Evolutionary conservation across 1,284 basidiomycete genomes (phyloP).

Genomic region (Moniliophthora roreri): DNA sequence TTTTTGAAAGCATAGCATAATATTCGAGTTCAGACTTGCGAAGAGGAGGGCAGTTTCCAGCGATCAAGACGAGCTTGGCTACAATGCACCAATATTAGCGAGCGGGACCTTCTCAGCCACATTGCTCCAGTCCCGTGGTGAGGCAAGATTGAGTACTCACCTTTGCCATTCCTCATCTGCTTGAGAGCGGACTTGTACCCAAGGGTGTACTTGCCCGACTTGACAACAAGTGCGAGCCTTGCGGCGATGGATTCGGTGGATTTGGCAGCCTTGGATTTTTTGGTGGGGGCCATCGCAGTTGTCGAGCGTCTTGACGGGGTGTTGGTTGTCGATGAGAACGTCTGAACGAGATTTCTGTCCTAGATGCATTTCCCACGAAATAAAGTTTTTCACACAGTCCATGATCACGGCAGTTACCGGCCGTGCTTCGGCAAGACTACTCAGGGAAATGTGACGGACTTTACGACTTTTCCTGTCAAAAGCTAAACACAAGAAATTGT

Average conservation of each 20-base stretch:
- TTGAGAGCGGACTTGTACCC: slow-evolving; percentile 98
- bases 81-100: slow-evolving; percentile 47
- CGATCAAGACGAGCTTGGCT: slow-evolving; percentile 99
- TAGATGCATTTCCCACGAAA: too few species aligned
- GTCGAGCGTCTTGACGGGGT: slow-evolving; percentile 9
- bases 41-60: slow-evolving; percentile 98
- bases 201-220: slow-evolving; percentile 91
- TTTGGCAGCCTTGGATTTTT: slow-evolving; percentile 93
- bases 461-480: too few species aligned
- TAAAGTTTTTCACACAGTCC: too few species aligned
- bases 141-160: slow-evolving; percentile 59
- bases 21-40: slow-evolving; percentile 99
- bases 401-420: too few species aligned
- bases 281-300: slow-evolving; percentile 82
- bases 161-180: slow-evolving; percentile 98
- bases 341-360: neutral
- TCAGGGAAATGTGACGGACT: too few species aligned
- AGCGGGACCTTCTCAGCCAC: slow-evolving; percentile 96
- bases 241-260: slow-evolving; percentile 94
- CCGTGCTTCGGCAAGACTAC: too few species aligned
- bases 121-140: slow-evolving; percentile 87
- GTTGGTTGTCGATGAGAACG: neutral
- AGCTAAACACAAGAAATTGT: too few species aligned
- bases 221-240: slow-evolving; percentile 96
- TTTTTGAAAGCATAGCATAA: slow-evolving; percentile 99